Evolutionary conservation across 2,329 filamentous ascomycete genomes (phyloP), one percentile per base, ranked within the genome.

Genomic region (Thielaviopsis euricoi): DNA sequence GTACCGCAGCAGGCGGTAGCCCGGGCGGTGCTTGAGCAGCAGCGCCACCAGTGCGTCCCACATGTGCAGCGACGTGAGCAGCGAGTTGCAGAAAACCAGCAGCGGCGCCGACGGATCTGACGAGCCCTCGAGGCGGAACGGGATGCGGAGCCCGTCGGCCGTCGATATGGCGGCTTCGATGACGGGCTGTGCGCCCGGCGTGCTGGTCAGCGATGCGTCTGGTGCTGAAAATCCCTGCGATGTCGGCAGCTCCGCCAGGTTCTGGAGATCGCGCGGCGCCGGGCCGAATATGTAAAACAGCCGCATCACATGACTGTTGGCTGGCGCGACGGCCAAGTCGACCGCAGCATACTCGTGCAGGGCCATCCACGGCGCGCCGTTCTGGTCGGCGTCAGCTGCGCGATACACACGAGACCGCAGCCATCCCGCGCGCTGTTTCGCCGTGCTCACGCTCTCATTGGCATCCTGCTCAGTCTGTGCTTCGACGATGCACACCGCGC

Each of bases 281-380:
- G 85, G 78, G 0, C 87, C 86, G 65, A 95, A 94, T 12, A 85
- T 82, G 68, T 93, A 90, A 68, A 87, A 87, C 62, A 90, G 79
- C 37, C 79, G 74, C 69, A 87, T 93, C 0, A 76, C 74, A 19
- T 85, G 76, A 51, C 81, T 75, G 12, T 70, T 74, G 64, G 79
- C 80, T 52, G 72, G 69, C 22, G 74, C 76, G 1, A 84, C 76
- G 0, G 82, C 80, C 65, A 80, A 73, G 68, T 83, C 80, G 64
- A 84, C 83, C 0, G 77, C 71, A 0, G 83, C 72, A 66, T 83
- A 94, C 63, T 94, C 88, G 67, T 91, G 84, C 33, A 94, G 73
- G 0, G 80, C 76, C 1, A 90, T 71, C 62, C 79, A 82, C 63
- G 76, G 75, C 19, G 73, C 72, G 25, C 71, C 66, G 6, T 77